Evolutionary conservation across 495 filamentous ascomycete species (phyloP), one percentile per base, ranked within the genome.

Genomic region (Cudoniella acicularis): DNA sequence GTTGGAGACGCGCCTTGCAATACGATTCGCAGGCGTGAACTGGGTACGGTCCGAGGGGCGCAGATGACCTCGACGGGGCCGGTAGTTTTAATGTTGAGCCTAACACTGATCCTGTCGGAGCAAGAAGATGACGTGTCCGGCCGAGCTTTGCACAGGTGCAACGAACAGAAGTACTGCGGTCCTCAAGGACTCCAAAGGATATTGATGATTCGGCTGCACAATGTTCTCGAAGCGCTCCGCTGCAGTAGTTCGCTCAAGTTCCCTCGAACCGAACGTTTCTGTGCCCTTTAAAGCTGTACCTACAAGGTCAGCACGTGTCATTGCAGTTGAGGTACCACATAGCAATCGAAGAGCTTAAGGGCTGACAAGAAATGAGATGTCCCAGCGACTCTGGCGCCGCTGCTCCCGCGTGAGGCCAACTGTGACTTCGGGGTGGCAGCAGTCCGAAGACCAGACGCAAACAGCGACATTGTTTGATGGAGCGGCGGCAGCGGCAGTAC

Each of bases 231-330:
- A 56, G 54, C 64, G 64, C 57, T 48, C 54, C 23, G 61, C 54
- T 67, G 64, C 64, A 64, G 64, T 60, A 66, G 64, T 63, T 64
- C 51, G 25, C 54, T 51, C 52, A 57, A n/a, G 50, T 22, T 21
- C 54, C 59, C 47, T 57, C 53, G 56, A 60, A 54, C 62, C 56
- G 65, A 63, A 63, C 62, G 60, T 68, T 68, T 65, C 36, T 55
- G 52, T 59, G 56, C 42, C 54, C 42, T 60, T 48, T 60, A 54
- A 63, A 52, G 65, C 63, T 43, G 49, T 45, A 67, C 58, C 56
- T 65, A 63, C 62, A 56, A 56, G 54, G 63, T 65, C 40, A 68
- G 66, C 66, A 68, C 66, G 63, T 68, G 66, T 68, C 60, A 61
- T 63, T 64, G 60, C 60, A 62, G 59, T 57, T 63, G 59, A 56